Percentiles rank a stretch among this genome's conserved stretches.
Evolutionary conservation across 2,329 filamentous ascomycete species (phyloP).

Genomic region (Zopfia rhizophila): DNA sequence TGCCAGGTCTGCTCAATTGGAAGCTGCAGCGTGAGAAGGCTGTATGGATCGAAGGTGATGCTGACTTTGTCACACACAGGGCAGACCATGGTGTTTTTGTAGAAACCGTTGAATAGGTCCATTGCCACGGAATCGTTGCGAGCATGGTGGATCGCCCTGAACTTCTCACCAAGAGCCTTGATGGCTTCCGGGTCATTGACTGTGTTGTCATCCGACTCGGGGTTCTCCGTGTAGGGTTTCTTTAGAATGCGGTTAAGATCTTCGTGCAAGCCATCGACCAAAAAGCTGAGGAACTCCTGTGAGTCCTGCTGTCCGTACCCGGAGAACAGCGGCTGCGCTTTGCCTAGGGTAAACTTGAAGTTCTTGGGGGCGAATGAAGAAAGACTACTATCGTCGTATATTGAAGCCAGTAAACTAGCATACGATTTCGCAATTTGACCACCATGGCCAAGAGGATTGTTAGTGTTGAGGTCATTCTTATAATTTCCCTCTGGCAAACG

Average conservation of each 20-base stretch:
- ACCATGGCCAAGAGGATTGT: slow-evolving; percentile 85
- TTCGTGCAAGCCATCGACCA: slow-evolving; percentile 94
- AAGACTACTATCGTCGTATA: slow-evolving; percentile 76
- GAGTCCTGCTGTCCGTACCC: slow-evolving; percentile 97
- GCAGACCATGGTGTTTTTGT: slow-evolving; percentile 96
- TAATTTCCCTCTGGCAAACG: slow-evolving; percentile 65
- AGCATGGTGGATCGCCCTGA: slow-evolving; percentile 90
- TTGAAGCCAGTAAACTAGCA: slow-evolving; percentile 76
- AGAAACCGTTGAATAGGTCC: slow-evolving; percentile 96
- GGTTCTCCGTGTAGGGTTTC: slow-evolving; percentile 98
- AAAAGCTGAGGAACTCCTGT: slow-evolving; percentile 94
- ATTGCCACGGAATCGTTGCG: slow-evolving; percentile 95
- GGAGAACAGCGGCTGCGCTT: slow-evolving; percentile 85
- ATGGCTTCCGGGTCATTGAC: slow-evolving; percentile 84
- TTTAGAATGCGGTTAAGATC: slow-evolving; percentile 93
- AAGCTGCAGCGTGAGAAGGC: slow-evolving; percentile 89
- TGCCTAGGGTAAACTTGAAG: slow-evolving; percentile 85
- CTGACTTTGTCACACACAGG: slow-evolving; percentile 93
- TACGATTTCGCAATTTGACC: slow-evolving; percentile 90
- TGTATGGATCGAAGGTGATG: slow-evolving; percentile 99
- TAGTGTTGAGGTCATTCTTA: slow-evolving; percentile 81
- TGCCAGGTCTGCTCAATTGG: slow-evolving; percentile 87
- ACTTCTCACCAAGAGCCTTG: slow-evolving; percentile 83
- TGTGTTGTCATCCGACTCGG: slow-evolving; percentile 97
- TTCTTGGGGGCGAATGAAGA: slow-evolving; percentile 79